Evolutionary conservation across 2,329 filamentous ascomycete species (phyloP).

Genomic region (Rutstroemia sp.): DNA sequence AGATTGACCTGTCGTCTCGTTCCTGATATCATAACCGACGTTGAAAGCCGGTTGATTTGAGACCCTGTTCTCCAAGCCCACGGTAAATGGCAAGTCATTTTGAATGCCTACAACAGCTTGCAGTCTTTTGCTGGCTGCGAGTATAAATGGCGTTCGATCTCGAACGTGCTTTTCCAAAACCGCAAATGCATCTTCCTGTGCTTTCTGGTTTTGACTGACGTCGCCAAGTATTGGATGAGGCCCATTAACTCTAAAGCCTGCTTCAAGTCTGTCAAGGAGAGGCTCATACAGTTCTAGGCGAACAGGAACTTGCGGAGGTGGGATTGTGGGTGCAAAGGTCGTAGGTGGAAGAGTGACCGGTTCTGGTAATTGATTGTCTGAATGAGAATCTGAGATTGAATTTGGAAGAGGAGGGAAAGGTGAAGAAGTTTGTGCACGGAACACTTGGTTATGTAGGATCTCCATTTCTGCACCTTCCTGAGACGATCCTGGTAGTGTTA

Average conservation of each 20-base stretch:
- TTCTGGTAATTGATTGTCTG: neutral
- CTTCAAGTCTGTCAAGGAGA: neutral
- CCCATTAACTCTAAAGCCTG: neutral
- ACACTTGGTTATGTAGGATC: neutral
- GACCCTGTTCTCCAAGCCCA: conserved; percentile 1
- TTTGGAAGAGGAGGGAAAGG: neutral
- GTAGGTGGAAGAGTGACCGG: neutral
- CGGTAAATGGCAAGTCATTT: conserved; percentile 18
- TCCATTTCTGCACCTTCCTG: neutral
- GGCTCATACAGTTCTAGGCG: neutral
- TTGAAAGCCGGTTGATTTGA: conserved; percentile 4
- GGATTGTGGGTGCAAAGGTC: neutral
- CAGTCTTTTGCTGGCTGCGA: conserved; percentile 12
- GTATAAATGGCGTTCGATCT: conserved; percentile 14
- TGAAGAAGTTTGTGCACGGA: neutral
- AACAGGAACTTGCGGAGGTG: neutral
- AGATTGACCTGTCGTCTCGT: neutral
- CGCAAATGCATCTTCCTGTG: neutral
- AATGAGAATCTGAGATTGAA: neutral
- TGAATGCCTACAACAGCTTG: conserved; percentile 19
- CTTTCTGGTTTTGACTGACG: neutral
- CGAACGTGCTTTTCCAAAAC: conserved; percentile 10
- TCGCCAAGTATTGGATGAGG: neutral
- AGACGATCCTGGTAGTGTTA: neutral
- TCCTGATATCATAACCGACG: neutral